Conservation (phyloP, 1,139 yeast species). For the Candida sp. region DNA sequence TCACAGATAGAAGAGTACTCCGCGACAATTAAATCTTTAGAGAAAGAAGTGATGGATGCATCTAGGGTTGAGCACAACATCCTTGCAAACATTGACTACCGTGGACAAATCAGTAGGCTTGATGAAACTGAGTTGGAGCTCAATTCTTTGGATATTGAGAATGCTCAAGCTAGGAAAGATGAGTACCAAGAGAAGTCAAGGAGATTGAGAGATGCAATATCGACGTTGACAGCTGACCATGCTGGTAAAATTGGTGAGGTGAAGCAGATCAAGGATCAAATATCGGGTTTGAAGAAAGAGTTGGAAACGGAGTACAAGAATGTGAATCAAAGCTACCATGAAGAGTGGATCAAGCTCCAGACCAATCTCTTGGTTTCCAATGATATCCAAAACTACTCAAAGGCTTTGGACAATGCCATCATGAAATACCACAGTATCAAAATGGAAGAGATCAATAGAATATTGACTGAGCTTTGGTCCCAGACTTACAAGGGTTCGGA, state of each 20-base stretch:
- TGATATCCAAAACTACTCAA: conserved; percentile 82
- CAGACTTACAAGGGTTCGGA: conserved; percentile 95
- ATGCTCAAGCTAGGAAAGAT: conserved; percentile 69
- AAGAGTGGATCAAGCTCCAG: conserved; percentile 78
- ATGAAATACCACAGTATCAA: conserved; percentile 92
- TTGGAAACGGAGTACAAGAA: conserved; percentile 72
- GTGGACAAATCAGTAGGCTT: conserved; percentile 32
- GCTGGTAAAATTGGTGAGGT: conserved; percentile 88
- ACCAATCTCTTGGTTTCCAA: conserved; percentile 81
- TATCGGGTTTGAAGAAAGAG: conserved; percentile 57
- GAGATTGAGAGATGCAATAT: conserved; percentile 55
- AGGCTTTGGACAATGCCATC: conserved; percentile 90
- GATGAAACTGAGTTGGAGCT: conserved; percentile 32
- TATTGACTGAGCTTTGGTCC: conserved; percentile 92
- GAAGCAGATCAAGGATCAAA: conserved; percentile 80
- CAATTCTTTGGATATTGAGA: conserved; percentile 43
- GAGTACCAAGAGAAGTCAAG: conserved; percentile 66
- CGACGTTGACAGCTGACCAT: conserved; percentile 65
- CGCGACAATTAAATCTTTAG: conserved; percentile 23
- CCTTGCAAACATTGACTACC: conserved; percentile 43
- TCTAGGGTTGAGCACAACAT: conserved; percentile 40
- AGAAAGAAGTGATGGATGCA: conserved; percentile 37
- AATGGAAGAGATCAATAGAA: conserved; percentile 91
- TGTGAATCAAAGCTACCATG: conserved; percentile 64
- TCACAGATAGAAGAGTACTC: conserved; percentile 27